Base-by-base conservation (phyloP, 2,329 filamentous ascomycete genomes). In the Penicillium olsonii region DNA sequence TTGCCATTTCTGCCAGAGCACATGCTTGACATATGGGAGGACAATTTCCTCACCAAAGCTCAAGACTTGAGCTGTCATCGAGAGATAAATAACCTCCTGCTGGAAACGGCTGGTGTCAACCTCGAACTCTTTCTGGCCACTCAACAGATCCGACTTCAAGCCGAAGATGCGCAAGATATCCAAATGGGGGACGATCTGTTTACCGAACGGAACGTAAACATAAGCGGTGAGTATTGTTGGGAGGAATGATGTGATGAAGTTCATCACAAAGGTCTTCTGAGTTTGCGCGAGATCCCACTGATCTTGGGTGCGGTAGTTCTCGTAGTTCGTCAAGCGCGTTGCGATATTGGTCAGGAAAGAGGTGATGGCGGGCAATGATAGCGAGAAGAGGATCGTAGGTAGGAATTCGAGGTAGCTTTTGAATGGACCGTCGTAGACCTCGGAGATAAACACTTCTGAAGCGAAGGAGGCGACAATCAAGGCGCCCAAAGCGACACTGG, bases 161-260 rank as follows among this genome's bases (percentile, higher is more conserved):
- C 57, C 55, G 0, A 87, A 85, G 12, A 85, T 73, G 54, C 84
- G 82, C 74, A 95, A 92, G 50, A 96, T 75, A 60, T 95, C 85
- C 4, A 99, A 83, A 65, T 95, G 88, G 0, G 94, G 92, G 0
- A 94, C 84, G 10, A 99, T 83, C 38, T 90, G 72, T 52, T 85
- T 84, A 12, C 90, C 92, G 62, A 97, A 97, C 0, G 92, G 92
- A 17, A 96, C 89, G 63, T 96, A 97, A 55, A 96, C 84, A 61
- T 96, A 97, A 0, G 92, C 90, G 0, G 92, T 96, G 15, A 97
- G 81, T 65, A 95, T 86, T n/a, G 95, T 86, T 1, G 90, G 88
- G 44, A 95, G 84, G 68, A 96, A 97, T 0, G 92, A 95, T 5
- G 91, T 95, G 72, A 97, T 92, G 72, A 96, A 96, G 75, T 96